Evolutionary conservation across 495 filamentous ascomycete species (phyloP).

Genomic region (Aspergillus sclerotioniger): DNA sequence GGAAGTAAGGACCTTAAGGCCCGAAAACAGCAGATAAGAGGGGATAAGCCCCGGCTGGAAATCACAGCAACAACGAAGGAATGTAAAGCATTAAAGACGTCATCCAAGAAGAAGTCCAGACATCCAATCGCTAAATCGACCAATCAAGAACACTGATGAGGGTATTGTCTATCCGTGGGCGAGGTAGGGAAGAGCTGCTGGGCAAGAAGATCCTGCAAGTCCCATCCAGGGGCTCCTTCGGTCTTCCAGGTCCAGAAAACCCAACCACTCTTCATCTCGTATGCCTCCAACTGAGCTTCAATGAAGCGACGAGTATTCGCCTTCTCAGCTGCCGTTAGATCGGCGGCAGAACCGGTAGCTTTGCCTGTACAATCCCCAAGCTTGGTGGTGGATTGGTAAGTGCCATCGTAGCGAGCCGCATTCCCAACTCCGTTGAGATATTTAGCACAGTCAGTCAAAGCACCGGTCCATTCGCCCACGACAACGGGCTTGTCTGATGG

Average conservation of each 20-base stretch:
- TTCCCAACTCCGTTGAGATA: constrained; percentile 68
- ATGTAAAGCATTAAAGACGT: not conserved
- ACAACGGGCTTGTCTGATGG: constrained; percentile 68
- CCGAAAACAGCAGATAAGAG: not conserved
- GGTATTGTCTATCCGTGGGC: constrained; percentile 47
- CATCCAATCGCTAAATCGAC: not conserved
- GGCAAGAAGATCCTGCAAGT: constrained; percentile 64
- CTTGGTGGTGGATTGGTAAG: constrained; percentile 40
- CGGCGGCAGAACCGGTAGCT: constrained; percentile 53
- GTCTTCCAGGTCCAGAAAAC: constrained; percentile 86
- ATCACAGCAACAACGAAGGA: not conserved
- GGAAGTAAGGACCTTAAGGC: not conserved
- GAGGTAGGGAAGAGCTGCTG: constrained; percentile 64
- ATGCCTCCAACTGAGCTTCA: constrained; percentile 73
- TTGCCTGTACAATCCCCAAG: constrained; percentile 62
- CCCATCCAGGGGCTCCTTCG: constrained; percentile 86
- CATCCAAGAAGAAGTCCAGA: not conserved
- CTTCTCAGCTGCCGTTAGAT: constrained; percentile 51
- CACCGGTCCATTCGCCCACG: constrained; percentile 68
- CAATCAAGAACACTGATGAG: constrained; percentile 37
- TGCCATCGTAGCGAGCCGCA: constrained; percentile 70
- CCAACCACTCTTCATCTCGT: constrained; percentile 68
- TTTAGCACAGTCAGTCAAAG: constrained; percentile 72
- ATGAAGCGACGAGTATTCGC: constrained; percentile 60
- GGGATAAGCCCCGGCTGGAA: not conserved